Base-by-base conservation (phyloP, 2,329 filamentous ascomycete species). In the Metarhizium humberi region DNA sequence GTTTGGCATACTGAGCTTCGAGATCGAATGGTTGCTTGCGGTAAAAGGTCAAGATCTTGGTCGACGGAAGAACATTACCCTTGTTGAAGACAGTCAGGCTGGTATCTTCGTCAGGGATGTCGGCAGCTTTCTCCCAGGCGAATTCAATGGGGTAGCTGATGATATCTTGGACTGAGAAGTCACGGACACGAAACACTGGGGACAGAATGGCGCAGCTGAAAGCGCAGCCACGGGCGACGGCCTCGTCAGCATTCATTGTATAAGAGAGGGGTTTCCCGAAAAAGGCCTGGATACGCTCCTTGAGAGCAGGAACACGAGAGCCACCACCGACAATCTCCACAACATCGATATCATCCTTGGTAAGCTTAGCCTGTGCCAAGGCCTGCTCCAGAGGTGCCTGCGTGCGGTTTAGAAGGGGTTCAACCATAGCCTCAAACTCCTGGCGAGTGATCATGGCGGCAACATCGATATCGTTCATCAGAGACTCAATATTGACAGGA, bases 21-120 rank as follows among this genome's bases (percentile, higher is more conserved):
- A 99, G 81, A 69, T 96, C 92, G 71, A 97, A 99, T 50, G 91
- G 82, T 75, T 97, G 90, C 79, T 97, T 97, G 64, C 94, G 87
- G 81, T 97, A 99, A 78, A 99, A 99, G 43, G 94, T 99, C 54
- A 99, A 85, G 62, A 99, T 97, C 82, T 99, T 99, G 61, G 94
- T 99, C 6, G 92, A 97, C 54, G 94, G 94, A 80, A 99, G 87
- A 60, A 95, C 85, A 69, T 96, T 96, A 72, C 92, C 92, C 74
- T 88, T 91, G 82, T 94, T 95, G 77, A 99, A 99, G 67, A 99
- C 94, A 40, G 90, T 96, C 64, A 99, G 79, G 77, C 86, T 95
- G 55, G 94, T 97, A 72, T 97, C 94, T 79, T 99, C 94, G 66
- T 99, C 94, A 30, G 94, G 94, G 64, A 99, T 99, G 67, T 99